phyloP scores from a whole-genome alignment of 768 basidiomycete species.

The Hypsizygus marmoreus region DNA sequence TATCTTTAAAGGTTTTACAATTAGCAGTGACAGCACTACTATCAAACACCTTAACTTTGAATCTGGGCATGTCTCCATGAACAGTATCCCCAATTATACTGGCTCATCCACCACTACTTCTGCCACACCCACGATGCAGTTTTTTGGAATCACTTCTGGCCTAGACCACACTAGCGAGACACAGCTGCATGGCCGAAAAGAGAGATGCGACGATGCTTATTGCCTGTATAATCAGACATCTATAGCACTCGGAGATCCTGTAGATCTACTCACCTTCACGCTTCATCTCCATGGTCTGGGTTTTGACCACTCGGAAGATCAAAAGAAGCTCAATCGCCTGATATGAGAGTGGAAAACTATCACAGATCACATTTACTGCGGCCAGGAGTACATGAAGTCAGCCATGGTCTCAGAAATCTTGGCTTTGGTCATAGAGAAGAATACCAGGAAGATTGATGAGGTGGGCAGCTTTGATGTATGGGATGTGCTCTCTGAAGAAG shows the following conservation, averaged over 20 bases:
- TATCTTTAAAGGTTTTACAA: too few species aligned
- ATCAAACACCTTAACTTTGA: too few species aligned
- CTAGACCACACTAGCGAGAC: conserved; percentile 26
- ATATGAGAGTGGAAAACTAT: not conserved
- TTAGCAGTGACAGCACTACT: too few species aligned
- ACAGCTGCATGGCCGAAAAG: conserved; percentile 21
- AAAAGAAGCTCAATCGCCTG: conserved; percentile 20
- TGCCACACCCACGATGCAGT: too few species aligned
- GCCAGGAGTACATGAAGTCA: not conserved
- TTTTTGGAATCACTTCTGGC: conserved; percentile 13
- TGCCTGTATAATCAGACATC: conserved; percentile 20
- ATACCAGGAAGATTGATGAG: not conserved
- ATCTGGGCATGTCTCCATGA: too few species aligned
- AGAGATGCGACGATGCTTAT: not conserved
- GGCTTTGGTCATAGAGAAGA: not conserved
- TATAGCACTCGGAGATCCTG: not conserved
- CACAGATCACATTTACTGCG: not conserved
- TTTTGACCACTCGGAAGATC: conserved; percentile 26
- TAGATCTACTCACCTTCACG: not conserved
- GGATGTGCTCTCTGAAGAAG: conserved; percentile 17
- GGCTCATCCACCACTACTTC: too few species aligned
- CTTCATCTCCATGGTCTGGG: not conserved
- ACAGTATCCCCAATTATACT: too few species aligned
- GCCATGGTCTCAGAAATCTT: not conserved
- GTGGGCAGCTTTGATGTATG: not conserved